Evolutionary conservation across 169 alveolate species (phyloP), one percentile per base, ranked within the genome.

Genomic region (Eimeria sp.): DNA sequence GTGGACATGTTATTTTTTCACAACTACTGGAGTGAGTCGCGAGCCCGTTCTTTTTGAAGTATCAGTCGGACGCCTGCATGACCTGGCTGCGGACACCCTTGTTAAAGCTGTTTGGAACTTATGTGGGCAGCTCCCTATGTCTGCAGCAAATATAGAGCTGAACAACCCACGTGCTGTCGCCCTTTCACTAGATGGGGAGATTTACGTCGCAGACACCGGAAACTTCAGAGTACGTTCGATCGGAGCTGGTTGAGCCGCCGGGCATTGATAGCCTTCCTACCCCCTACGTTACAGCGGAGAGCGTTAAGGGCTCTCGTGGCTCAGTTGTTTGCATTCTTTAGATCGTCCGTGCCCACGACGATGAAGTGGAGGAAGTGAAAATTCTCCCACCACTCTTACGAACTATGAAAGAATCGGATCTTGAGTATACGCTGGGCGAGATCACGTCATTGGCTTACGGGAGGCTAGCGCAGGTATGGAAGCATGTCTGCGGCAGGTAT

Each of bases 171-270:
- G 60, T 2, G 95, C 85, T 40, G 95, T 90, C n/a, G 66, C 89
- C 18, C 58, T 76, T 13, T 74, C 85, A 20, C 66, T 25, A 23
- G 82, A 90, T 13, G 95, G 82, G 37, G 25, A 33, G 18, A 33
- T 90, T 16, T 90, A 76, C 89, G 56, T 90, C 58, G 95, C 95
- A 30, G 95, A 90, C 71, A 90, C 90, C 30, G 95, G 95, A 4
- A 76, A 76, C n/a, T 13, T 23, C 23, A 80, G 89, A 37, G 95
- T 90, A 46, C 23, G 95, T 89, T 20, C 16, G 30, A 30, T 14
- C 27, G 27, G 64, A 13, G 52, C 68, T 52, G 27, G 49, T 80
- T 43, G 49, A 80, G 11, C 68, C 89, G 11, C 68, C 89, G 20
- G 49, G 23, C 1, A 80, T 9, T 49, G 72, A 30, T 54, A 49